These are phyloP conservation scores for Aspergillus persii DNA, from an alignment of 2,329 filamentous ascomycete species.

Conservation along the genomic window DNA sequence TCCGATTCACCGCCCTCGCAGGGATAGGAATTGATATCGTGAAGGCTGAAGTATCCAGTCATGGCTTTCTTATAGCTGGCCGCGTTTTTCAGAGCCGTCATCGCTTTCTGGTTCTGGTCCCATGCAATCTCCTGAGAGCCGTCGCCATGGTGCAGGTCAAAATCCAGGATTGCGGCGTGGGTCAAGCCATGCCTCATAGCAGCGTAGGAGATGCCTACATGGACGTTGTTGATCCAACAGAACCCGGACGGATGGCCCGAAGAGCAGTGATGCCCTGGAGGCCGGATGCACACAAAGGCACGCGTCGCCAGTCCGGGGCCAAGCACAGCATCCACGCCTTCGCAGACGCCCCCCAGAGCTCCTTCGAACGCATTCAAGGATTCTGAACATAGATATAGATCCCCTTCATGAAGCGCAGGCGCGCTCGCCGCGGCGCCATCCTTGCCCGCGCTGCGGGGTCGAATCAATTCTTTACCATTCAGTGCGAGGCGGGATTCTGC, in stretches of 20 bases:
- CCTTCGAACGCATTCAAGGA: constrained; percentile 87
- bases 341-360: constrained; percentile 86
- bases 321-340: constrained; percentile 86
- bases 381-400: constrained; percentile 85
- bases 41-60: constrained; percentile 93
- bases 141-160: constrained; percentile 88
- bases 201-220: constrained; percentile 91
- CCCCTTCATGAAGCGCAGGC: constrained; percentile 73
- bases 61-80: constrained; percentile 75
- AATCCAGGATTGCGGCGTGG: constrained; percentile 90
- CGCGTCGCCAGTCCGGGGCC: constrained; percentile 62
- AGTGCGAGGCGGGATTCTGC: constrained; percentile 75
- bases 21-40: constrained; percentile 98
- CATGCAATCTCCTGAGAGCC: constrained; percentile 95
- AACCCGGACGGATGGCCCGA: constrained; percentile 87
- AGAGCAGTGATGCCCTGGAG: constrained; percentile 94
- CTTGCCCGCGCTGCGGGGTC: constrained; percentile 49
- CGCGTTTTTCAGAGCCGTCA: constrained; percentile 65
- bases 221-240: constrained; percentile 98
- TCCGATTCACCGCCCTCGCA: constrained; percentile 92
- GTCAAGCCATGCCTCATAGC: constrained; percentile 81
- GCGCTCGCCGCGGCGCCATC: constrained; percentile 42
- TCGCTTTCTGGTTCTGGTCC: constrained; percentile 76
- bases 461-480: constrained; percentile 73
- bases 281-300: constrained; percentile 88